A percentile compares a stretch with the other conserved stretches of the same genome.
phyloP scores from a whole-genome alignment of 768 basidiomycete genomes.

The Fibroporia radiculosa region DNA sequence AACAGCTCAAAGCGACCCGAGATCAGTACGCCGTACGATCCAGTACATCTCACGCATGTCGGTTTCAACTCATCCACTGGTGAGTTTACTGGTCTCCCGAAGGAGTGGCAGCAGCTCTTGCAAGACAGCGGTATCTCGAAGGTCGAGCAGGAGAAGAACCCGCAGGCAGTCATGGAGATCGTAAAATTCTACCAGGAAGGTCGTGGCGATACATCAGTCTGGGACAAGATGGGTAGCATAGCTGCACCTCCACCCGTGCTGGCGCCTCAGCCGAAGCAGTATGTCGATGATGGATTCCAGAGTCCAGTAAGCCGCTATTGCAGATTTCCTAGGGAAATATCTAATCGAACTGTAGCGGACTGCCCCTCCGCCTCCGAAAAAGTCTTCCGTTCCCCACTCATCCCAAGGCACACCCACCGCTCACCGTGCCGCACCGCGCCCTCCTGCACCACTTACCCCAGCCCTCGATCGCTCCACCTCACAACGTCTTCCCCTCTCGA shows the following conservation, averaged over 20 bases:
- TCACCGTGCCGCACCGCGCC: conserved; percentile 73
- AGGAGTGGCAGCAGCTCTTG: conserved; percentile 97
- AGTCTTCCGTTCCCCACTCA: conserved; percentile 20
- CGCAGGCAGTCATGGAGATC: conserved; percentile 96
- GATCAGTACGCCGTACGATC: conserved; percentile 98
- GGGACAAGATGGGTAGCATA: conserved; percentile 66
- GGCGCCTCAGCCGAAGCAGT: conserved; percentile 23
- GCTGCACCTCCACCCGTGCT: conserved; percentile 14
- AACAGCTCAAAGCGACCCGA: conserved; percentile 72
- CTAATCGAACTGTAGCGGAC: conserved; percentile 23
- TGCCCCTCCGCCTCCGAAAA: conserved; percentile 36
- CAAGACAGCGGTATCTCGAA: conserved; percentile 95
- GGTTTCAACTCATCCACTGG: conserved; percentile 99
- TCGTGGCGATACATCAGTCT: conserved; percentile 47
- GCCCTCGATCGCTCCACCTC: conserved; percentile 84
- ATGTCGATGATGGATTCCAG: conserved; percentile 42
- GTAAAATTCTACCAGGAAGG: conserved; percentile 98
- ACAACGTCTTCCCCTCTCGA: conserved; percentile 59
- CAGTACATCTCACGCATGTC: conserved; percentile 98
- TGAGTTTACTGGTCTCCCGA: conserved; percentile 95
- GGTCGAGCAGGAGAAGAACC: conserved; percentile 94
- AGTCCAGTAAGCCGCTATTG: conserved; percentile 41
- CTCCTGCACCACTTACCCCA: conserved; percentile 55
- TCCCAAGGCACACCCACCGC: conserved; percentile 33
- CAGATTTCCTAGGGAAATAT: conserved; percentile 3